Evolutionary conservation across 1,284 basidiomycete species (phyloP).

Genomic region (Ceratobasidium sp.): DNA sequence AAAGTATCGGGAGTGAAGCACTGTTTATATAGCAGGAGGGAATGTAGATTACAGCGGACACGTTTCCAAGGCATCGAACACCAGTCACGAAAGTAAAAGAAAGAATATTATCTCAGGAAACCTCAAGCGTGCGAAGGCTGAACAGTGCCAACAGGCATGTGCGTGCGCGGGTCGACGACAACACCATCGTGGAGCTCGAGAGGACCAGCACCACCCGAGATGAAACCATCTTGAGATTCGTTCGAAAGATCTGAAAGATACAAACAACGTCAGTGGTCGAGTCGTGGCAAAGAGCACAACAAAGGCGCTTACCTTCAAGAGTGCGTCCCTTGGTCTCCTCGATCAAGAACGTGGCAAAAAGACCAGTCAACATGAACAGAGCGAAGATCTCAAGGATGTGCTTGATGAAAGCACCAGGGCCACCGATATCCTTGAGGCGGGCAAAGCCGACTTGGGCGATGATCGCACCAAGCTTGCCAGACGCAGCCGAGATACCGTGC

Average conservation of each 20-base stretch:
- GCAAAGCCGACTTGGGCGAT: conserved; percentile 82
- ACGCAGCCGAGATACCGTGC: conserved; percentile 85
- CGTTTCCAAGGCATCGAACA: neutral
- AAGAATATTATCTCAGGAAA: neutral
- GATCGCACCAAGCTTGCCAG: conserved; percentile 82
- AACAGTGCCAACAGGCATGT: neutral
- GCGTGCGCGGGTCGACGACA: conserved; percentile 6
- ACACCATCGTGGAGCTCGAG: conserved; percentile 24
- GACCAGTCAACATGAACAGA: conserved; percentile 81
- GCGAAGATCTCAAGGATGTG: conserved; percentile 76
- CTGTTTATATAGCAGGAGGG: neutral
- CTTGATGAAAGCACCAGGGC: conserved; percentile 55
- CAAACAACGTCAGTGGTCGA: neutral
- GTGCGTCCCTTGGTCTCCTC: conserved; percentile 75
- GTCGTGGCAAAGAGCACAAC: neutral
- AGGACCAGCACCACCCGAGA: conserved; percentile 36
- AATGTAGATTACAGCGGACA: neutral
- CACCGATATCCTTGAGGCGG: conserved; percentile 71
- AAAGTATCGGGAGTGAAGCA: neutral
- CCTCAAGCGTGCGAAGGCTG: neutral
- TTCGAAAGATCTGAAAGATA: conserved; percentile 40
- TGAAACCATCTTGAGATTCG: conserved; percentile 45
- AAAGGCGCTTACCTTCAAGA: conserved; percentile 62
- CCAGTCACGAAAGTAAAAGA: neutral
- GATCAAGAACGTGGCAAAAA: conserved; percentile 76